Conservation (phyloP, 2,329 filamentous ascomycete genomes). For the Paecilomyces formosus region DNA sequence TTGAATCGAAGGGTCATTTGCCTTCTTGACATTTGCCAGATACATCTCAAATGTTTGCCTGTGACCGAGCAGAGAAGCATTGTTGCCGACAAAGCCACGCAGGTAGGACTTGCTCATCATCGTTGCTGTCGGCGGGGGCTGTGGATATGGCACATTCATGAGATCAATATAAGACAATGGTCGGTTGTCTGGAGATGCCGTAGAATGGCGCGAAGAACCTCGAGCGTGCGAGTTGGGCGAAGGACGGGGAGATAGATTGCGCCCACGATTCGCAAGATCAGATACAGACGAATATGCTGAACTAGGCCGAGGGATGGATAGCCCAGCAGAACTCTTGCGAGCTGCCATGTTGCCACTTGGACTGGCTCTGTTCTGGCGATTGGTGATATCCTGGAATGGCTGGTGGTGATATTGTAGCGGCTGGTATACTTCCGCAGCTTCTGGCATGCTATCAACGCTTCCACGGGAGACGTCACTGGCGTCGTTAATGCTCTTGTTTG, state of each 20-base stretch:
- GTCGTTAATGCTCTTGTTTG: constrained; percentile 15
- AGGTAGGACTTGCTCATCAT: constrained; percentile 75
- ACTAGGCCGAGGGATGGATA: constrained; percentile 58
- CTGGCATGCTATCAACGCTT: constrained; percentile 28
- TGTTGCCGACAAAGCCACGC: constrained; percentile 71
- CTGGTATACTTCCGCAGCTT: constrained; percentile 32
- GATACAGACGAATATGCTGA: constrained; percentile 71
- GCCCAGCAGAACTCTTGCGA: constrained; percentile 46
- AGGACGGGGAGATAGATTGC: constrained; percentile 47
- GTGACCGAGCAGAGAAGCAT: constrained; percentile 82
- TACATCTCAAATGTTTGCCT: constrained; percentile 98
- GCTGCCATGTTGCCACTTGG: constrained; percentile 57
- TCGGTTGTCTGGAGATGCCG: constrained; percentile 49
- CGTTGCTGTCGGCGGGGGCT: constrained; percentile 59
- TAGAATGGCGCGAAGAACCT: constrained; percentile 43
- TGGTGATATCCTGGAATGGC: constrained; percentile 30
- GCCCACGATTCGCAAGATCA: constrained; percentile 58
- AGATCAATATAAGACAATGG: constrained; percentile 56
- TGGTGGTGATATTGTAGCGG: constrained; percentile 48
- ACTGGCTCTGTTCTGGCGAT: constrained; percentile 21
- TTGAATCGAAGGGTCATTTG: constrained; percentile 79
- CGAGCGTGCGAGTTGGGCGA: constrained; percentile 43
- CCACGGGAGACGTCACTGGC: constrained; percentile 23
- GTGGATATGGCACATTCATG: constrained; percentile 66
- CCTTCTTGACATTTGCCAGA: constrained; percentile 93